Evolutionary conservation across 2,329 filamentous ascomycete species (phyloP).

Genomic region (Diplodia corticola): DNA sequence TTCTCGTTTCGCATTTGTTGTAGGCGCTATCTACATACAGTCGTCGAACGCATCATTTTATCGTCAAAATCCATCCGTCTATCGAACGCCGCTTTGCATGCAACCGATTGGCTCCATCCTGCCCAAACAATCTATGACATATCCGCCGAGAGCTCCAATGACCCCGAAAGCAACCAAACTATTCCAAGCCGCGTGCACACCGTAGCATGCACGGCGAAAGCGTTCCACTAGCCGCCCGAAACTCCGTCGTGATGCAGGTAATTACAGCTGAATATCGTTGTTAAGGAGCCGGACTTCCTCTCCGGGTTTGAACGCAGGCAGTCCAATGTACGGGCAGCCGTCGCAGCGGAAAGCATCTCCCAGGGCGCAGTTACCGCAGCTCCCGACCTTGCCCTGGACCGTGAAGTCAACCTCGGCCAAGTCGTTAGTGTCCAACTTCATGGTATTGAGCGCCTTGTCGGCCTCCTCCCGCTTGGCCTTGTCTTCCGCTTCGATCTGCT

Average conservation of each 20-base stretch:
- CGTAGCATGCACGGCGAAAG: background rate
- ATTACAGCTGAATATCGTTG: conserved; percentile 76
- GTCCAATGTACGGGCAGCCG: conserved; percentile 79
- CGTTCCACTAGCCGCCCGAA: background rate
- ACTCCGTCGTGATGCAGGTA: conserved; percentile 8
- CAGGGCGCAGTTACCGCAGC: conserved; percentile 89
- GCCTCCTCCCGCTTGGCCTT: conserved; percentile 63
- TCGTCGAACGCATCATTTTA: conserved; percentile 4
- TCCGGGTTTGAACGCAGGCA: conserved; percentile 95
- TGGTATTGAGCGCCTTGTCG: conserved; percentile 62
- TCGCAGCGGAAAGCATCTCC: conserved; percentile 74
- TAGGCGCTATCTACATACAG: background rate
- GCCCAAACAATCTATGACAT: background rate
- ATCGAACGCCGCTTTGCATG: conserved; percentile 3
- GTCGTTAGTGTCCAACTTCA: conserved; percentile 75
- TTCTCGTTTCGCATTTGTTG: background rate
- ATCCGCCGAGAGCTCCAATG: conserved; percentile 1
- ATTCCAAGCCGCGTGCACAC: conserved; percentile 7
- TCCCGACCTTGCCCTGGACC: conserved; percentile 93
- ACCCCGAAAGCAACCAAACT: background rate
- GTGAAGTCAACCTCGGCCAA: conserved; percentile 93
- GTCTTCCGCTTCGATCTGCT: conserved; percentile 85
- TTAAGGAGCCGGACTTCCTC: conserved; percentile 89
- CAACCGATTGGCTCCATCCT: background rate
- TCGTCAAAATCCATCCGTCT: background rate